Percentiles rank a stretch among this genome's conserved stretches.
phyloP scores from a whole-genome alignment of 2,329 filamentous ascomycete species.

The Botrytis fragariae region DNA sequence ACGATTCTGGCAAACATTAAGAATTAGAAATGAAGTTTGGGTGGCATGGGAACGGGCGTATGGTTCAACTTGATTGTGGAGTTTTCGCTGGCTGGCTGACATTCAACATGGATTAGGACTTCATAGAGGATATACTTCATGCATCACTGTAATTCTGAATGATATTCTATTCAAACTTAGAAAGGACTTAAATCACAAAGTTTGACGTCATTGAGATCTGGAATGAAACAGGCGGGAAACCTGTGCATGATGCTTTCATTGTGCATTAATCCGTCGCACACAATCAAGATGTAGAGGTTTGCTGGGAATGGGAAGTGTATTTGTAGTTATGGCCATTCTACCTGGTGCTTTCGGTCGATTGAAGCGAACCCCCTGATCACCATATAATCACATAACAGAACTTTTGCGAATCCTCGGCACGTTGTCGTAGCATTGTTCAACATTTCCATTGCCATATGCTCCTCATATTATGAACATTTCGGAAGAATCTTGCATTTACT shows the following conservation, averaged over 20 bases:
- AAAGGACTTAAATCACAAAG: neutral
- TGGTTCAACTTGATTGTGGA: neutral
- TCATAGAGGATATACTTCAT: neutral
- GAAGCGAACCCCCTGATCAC: constrained; percentile 3
- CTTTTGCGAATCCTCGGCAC: neutral
- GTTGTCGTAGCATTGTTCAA: constrained; percentile 14
- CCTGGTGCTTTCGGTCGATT: constrained; percentile 7
- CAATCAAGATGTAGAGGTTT: neutral
- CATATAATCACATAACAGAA: constrained; percentile 16
- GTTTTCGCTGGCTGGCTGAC: constrained; percentile 2
- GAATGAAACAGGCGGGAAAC: neutral
- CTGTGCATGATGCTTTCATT: neutral
- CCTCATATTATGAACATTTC: constrained; percentile 29
- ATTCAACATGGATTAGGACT: neutral
- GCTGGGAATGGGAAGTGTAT: constrained; percentile 7
- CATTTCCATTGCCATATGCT: constrained; percentile 19
- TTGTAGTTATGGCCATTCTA: constrained; percentile 7
- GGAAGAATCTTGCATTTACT: constrained; percentile 38
- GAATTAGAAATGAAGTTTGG: constrained; percentile 31
- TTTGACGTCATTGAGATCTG: neutral
- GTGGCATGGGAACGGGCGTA: neutral
- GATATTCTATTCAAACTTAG: neutral
- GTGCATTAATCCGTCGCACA: neutral
- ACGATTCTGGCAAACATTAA: constrained; percentile 81
- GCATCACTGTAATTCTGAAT: neutral